These are phyloP conservation scores for Chloroidium sp. DNA, from an alignment of 163 green algal species.

Conservation along the genomic window DNA sequence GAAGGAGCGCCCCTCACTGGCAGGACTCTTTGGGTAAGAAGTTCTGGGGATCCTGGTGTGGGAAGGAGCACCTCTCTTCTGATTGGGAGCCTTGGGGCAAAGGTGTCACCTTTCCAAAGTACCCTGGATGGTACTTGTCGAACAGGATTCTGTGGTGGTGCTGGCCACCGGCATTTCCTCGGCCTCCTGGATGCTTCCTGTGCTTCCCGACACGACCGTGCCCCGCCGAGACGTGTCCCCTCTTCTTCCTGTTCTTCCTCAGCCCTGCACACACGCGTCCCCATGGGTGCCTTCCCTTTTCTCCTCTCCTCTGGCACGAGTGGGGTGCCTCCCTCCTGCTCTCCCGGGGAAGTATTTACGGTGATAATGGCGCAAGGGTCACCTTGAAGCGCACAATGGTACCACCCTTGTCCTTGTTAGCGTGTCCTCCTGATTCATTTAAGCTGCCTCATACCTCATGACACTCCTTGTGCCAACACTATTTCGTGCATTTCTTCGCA, in stretches of 20 bases:
- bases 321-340: not conserved
- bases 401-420: too few species aligned
- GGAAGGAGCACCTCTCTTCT: too few species aligned
- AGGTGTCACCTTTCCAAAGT: slow-evolving; percentile 86
- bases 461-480: too few species aligned
- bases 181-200: slow-evolving; percentile 94
- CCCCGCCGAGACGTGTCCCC: slow-evolving; percentile 90
- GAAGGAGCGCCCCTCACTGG: too few species aligned
- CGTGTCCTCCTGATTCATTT: too few species aligned
- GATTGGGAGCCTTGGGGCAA: too few species aligned
- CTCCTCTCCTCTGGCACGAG: not conserved
- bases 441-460: too few species aligned
- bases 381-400: too few species aligned
- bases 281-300: not conserved
- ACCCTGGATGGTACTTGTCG: slow-evolving; percentile 97
- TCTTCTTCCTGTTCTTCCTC: slow-evolving; percentile 97
- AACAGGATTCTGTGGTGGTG: slow-evolving; percentile 98
- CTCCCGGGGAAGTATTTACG: not conserved
- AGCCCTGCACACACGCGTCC: slow-evolving; percentile 38
- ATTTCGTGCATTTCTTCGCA: too few species aligned
- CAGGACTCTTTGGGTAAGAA: too few species aligned
- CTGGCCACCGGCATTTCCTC: slow-evolving; percentile 98
- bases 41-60: too few species aligned
- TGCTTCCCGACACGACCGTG: slow-evolving; percentile 99
- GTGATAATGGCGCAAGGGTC: not conserved